These are phyloP conservation scores for Apocynum venetum DNA, from an alignment of 257 asterid species.

Conservation along the genomic window DNA sequence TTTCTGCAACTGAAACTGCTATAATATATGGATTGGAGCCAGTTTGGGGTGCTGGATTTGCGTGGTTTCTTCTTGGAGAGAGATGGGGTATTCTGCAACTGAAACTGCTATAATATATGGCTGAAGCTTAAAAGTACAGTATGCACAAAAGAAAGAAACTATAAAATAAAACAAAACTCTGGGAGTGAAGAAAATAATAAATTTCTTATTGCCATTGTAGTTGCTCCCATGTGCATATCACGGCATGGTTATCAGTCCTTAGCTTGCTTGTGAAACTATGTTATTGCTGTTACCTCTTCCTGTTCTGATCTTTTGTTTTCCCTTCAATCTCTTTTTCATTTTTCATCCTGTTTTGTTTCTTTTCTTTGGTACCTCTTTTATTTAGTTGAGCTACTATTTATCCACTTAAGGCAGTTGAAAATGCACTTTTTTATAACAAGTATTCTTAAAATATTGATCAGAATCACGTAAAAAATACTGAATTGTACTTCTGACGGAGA, in stretches of 20 bases:
- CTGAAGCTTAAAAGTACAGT: too few species aligned
- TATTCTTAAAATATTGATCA: neutral
- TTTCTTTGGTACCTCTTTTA: neutral
- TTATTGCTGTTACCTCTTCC: neutral
- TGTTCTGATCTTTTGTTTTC: neutral
- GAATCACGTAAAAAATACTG: neutral
- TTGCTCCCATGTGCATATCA: too few species aligned
- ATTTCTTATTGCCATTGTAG: too few species aligned
- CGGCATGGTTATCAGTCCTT: too few species aligned
- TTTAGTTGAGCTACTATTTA: neutral
- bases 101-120: too few species aligned
- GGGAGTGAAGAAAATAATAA: too few species aligned
- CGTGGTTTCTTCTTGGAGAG: constrained; percentile 84
- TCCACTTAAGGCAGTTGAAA: neutral
- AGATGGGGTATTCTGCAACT: constrained; percentile 54
- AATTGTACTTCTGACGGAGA: neutral
- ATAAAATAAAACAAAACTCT: too few species aligned
- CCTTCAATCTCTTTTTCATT: neutral
- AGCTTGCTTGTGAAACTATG: too few species aligned
- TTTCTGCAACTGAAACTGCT: constrained; percentile 76
- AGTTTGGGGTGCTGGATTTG: constrained; percentile 85
- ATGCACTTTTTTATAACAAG: neutral
- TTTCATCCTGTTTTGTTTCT: neutral
- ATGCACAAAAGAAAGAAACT: too few species aligned
- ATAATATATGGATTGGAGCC: constrained; percentile 79